These are phyloP conservation scores for Gymnopilus dilepis DNA, from an alignment of 768 basidiomycete species.

Conservation along the genomic window DNA sequence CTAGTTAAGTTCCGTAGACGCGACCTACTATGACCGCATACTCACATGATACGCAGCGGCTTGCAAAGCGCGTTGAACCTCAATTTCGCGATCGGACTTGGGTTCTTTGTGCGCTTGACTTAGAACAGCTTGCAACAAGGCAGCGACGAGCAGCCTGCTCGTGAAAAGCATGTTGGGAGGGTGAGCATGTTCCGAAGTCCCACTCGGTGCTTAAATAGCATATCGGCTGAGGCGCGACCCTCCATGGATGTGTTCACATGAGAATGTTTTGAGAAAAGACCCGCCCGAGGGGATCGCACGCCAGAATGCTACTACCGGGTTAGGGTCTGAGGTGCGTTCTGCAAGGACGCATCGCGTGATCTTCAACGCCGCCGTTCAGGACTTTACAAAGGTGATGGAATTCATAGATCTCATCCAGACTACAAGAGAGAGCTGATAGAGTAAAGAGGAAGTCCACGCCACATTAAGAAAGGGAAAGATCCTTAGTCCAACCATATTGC, in stretches of 20 bases:
- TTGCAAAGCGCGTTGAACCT: conserved; percentile 52
- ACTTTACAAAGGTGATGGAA: no score
- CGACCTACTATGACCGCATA: neutral
- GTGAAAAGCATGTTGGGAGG: conserved; percentile 16
- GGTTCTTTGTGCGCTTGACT: conserved; percentile 49
- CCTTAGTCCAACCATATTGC: conserved; percentile 53
- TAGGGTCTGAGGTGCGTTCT: conserved; percentile 13
- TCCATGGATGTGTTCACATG: conserved; percentile 16
- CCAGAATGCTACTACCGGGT: conserved; percentile 6
- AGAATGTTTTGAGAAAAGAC: conserved; percentile 23
- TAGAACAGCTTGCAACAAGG: conserved; percentile 26
- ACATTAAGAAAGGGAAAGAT: neutral
- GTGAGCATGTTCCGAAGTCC: neutral
- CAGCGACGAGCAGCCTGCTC: conserved; percentile 20
- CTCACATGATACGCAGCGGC: conserved; percentile 58
- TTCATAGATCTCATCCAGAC: no score
- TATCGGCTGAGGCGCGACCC: neutral
- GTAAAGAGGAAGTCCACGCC: neutral
- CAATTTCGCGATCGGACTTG: conserved; percentile 49
- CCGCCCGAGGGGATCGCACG: conserved; percentile 29
- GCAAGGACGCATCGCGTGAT: conserved; percentile 8
- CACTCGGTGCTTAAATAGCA: conserved; percentile 8
- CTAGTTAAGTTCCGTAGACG: neutral
- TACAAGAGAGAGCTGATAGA: no score
- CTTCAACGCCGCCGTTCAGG: neutral